Evolutionary conservation across 768 basidiomycete genomes (phyloP), one percentile per base, ranked within the genome.

Genomic region (Chalciporus chontae): DNA sequence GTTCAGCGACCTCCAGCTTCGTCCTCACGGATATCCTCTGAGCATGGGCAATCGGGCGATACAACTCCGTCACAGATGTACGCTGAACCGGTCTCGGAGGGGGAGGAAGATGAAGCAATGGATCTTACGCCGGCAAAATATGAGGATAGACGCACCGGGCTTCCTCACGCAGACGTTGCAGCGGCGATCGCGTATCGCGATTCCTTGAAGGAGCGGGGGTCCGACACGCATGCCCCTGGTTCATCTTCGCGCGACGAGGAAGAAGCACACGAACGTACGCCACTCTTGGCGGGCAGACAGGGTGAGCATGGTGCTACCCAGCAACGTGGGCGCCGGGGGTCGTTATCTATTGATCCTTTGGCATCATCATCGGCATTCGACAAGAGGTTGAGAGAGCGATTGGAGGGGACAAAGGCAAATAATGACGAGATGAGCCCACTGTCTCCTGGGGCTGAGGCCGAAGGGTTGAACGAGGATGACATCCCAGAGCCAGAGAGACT

Each of bases 41-140:
- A 73, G 3, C 54, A 61, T 24, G 70, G 71, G 50, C 69, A 69
- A 5, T 78, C 80, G 2, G 74, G 74, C 11, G 63, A 71, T 3
- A 68, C 68, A 4, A 74, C 81, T 1, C 70, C 75, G 3, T 47
- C 69, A 67, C 62, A 52, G 7, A 52, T 63, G 1, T 98, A 98
- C 62, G 75, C 81, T 21, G 96, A 99, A 62, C 96, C 96, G 1
- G 72, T 94, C 10, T 96, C 94, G 0, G 96, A 98, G 67, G 96
- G 92, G 32, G 95, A 99, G 66, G 90, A 90, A 10, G 94, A 93
- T 50, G 88, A 93, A 57, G 84, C 77, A 23, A 77, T 80, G 62
- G 78, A 80, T 43, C 59, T 84, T 19, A 74, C 75, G 0, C 82
- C 88, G 15, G 88, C 92, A 4, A 77, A 69, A 46, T 89, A 99